phyloP scores from a whole-genome alignment of 2,329 filamentous ascomycete species.

The Clarireedia sp. region DNA sequence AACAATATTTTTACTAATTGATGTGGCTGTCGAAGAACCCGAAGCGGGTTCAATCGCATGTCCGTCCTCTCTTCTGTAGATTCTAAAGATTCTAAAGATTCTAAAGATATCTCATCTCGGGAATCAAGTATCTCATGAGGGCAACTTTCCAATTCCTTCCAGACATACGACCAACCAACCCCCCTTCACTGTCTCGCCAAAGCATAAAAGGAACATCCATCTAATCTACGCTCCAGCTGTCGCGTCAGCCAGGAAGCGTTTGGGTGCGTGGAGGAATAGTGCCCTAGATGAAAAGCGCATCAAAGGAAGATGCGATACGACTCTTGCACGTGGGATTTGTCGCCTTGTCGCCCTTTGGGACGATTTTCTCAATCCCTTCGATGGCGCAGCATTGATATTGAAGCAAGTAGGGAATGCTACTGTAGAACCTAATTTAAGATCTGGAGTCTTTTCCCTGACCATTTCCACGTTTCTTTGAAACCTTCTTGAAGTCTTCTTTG shows the following conservation, averaged over 20 bases:
- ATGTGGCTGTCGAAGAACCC: too few species aligned
- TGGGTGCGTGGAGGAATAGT: not conserved
- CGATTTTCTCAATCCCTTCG: not conserved
- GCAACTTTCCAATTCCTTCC: too few species aligned
- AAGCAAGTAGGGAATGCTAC: not conserved
- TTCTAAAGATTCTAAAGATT: too few species aligned
- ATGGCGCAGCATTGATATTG: not conserved
- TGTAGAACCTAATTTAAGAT: not conserved
- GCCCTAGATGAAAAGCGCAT: not conserved
- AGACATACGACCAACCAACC: too few species aligned
- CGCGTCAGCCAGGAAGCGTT: not conserved
- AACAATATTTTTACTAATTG: not conserved
- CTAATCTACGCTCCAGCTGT: slow-evolving; percentile 1
- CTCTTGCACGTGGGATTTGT: not conserved
- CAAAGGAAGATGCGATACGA: not conserved
- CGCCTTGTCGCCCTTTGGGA: not conserved
- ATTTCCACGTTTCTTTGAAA: not conserved
- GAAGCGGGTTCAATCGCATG: not conserved
- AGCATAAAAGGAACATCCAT: slow-evolving; percentile 2
- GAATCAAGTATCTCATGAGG: not conserved
- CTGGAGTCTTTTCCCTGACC: not conserved
- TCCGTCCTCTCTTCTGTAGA: not conserved
- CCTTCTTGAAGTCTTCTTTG: not conserved
- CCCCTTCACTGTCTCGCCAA: not conserved
- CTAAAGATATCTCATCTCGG: too few species aligned